Conservation (phyloP, 2,329 filamentous ascomycete species). For the Calonectria pauciramosa region DNA sequence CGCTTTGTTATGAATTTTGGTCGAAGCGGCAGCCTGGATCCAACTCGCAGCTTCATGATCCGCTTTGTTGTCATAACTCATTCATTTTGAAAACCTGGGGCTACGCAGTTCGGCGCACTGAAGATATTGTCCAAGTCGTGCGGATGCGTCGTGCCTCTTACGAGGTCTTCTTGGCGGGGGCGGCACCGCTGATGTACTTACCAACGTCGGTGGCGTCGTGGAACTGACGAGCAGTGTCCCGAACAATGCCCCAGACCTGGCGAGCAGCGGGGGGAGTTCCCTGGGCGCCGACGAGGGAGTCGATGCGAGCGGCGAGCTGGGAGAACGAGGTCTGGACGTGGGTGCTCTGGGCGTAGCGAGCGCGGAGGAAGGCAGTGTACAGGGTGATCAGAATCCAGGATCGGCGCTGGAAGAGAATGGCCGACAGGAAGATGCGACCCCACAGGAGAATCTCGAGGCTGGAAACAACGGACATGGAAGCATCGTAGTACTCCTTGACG, state of each 20-base stretch:
- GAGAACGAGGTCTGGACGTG: constrained; percentile 90
- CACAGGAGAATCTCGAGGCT: constrained; percentile 89
- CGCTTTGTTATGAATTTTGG: constrained; percentile 7
- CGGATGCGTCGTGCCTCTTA: constrained; percentile 42
- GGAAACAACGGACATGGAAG: constrained; percentile 94
- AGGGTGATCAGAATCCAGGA: constrained; percentile 89
- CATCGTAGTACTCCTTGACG: constrained; percentile 98
- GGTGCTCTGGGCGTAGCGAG: constrained; percentile 88
- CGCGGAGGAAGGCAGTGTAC: constrained; percentile 94
- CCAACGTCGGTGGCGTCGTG: constrained; percentile 84
- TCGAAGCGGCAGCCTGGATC: constrained; percentile 33
- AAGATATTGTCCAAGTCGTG: constrained; percentile 14
- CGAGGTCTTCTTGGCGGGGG: constrained; percentile 64
- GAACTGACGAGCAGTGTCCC: constrained; percentile 79
- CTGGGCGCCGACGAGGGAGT: constrained; percentile 87
- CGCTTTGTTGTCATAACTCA: constrained; percentile 32
- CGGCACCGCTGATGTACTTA: constrained; percentile 75
- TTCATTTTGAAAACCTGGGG: constrained; percentile 24
- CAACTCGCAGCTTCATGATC: constrained; percentile 38
- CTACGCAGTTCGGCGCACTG: constrained; percentile 18
- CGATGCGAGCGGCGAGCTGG: constrained; percentile 80
- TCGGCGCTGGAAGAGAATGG: constrained; percentile 88
- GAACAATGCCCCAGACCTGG: constrained; percentile 85
- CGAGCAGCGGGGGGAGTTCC: constrained; percentile 85
- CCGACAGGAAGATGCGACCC: constrained; percentile 84